Percentiles rank a stretch among this genome's conserved stretches.
Conservation (phyloP, 225 moss, liverwort and hornwort species). For the Polytrichum commune region DNA sequence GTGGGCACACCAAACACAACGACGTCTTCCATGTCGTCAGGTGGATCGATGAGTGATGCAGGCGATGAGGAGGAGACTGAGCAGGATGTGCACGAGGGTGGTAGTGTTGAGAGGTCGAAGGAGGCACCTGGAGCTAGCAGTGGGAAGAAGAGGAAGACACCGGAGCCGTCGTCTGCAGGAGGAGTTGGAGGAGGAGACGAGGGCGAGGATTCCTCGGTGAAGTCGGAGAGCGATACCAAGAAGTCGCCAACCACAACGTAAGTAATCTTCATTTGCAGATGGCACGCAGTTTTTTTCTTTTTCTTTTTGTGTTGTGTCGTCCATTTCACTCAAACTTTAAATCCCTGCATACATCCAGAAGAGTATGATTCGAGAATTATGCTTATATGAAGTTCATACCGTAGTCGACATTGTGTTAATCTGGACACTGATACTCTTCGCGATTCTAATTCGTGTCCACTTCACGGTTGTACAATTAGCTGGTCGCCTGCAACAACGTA, state of each 20-base stretch:
- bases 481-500: too few species aligned
- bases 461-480: too few species aligned
- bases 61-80: constrained; percentile 46
- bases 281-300: too few species aligned
- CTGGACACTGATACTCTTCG: too few species aligned
- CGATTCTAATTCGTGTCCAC: too few species aligned
- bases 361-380: too few species aligned
- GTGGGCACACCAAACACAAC: constrained; percentile 53
- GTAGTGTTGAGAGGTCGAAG: not conserved
- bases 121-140: constrained; percentile 23
- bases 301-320: too few species aligned
- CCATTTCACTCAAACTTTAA: too few species aligned
- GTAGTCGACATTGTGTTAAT: too few species aligned
- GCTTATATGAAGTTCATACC: too few species aligned
- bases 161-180: constrained; percentile 12
- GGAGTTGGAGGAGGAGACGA: constrained; percentile 6
- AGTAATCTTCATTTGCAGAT: constrained; percentile 11
- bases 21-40: constrained; percentile 31
- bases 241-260: constrained; percentile 50
- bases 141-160: constrained; percentile 38
- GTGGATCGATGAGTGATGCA: constrained; percentile 47
- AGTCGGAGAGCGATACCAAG: constrained; percentile 17
- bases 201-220: not conserved
- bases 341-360: too few species aligned
- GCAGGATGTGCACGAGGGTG: constrained; percentile 24